Evolutionary conservation across 2,329 filamentous ascomycete genomes (phyloP).

Genomic region (Plectosphaerella plurivora): DNA sequence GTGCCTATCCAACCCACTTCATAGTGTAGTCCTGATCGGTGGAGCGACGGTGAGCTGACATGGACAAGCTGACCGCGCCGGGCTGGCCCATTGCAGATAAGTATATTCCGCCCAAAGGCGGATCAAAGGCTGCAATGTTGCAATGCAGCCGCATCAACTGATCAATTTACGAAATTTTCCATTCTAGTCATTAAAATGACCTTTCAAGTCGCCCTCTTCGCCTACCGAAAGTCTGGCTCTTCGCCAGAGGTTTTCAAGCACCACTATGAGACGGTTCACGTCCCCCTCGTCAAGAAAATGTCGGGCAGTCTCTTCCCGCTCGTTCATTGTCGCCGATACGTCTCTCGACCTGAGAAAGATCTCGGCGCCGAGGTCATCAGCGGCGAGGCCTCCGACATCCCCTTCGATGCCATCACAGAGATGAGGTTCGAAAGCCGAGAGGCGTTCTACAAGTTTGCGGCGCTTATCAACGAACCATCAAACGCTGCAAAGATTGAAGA

Average conservation of each 20-base stretch:
- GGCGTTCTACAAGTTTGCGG: neutral
- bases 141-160: too few species aligned
- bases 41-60: too few species aligned
- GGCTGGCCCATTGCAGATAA: too few species aligned
- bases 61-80: too few species aligned
- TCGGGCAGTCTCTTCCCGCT: neutral
- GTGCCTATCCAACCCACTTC: too few species aligned
- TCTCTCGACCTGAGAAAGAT: neutral
- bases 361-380: neutral
- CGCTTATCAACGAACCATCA: neutral
- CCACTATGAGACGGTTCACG: constrained; percentile 27
- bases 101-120: too few species aligned
- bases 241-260: constrained; percentile 25
- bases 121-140: too few species aligned
- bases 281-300: constrained; percentile 17
- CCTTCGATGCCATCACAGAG: neutral
- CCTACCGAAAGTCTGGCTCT: constrained; percentile 15
- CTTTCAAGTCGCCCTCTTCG: neutral
- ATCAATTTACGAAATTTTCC: neutral
- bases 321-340: neutral
- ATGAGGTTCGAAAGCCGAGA: neutral
- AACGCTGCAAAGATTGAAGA: neutral
- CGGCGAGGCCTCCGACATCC: neutral
- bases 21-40: too few species aligned
- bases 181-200: neutral